phyloP scores from a whole-genome alignment of 2,329 filamentous ascomycete species.

The Hansfordia pulvinata region DNA sequence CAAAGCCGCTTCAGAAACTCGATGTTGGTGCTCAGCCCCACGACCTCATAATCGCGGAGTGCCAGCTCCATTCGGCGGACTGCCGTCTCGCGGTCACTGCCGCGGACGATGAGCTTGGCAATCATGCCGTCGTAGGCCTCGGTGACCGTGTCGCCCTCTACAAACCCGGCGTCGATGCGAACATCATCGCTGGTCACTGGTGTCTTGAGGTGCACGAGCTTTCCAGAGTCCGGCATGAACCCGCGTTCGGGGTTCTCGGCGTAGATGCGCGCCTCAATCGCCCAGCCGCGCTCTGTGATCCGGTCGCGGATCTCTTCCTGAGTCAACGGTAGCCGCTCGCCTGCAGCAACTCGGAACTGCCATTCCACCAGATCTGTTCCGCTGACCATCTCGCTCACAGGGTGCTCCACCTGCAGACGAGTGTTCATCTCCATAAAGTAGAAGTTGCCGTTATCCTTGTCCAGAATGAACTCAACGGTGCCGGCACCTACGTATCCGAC shows the following conservation, averaged over 20 bases:
- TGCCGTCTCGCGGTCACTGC: conserved; percentile 62
- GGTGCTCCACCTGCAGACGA: conserved; percentile 89
- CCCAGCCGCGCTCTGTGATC: conserved; percentile 67
- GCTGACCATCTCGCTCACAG: conserved; percentile 65
- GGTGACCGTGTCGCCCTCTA: conserved; percentile 81
- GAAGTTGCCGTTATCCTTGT: conserved; percentile 68
- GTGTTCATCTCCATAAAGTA: conserved; percentile 81
- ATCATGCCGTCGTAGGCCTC: conserved; percentile 99
- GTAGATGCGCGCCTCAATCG: conserved; percentile 93
- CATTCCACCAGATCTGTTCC: conserved; percentile 75
- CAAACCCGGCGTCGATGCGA: conserved; percentile 86
- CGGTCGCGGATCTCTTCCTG: conserved; percentile 55
- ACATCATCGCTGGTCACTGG: conserved; percentile 58
- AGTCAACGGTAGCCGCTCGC: conserved; percentile 40
- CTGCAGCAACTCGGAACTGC: conserved; percentile 69
- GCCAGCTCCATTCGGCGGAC: conserved; percentile 72
- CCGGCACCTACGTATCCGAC: conserved; percentile 83
- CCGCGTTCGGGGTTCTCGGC: conserved; percentile 86
- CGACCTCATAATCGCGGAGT: conserved; percentile 80
- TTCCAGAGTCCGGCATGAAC: conserved; percentile 89
- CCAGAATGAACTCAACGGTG: conserved; percentile 83
- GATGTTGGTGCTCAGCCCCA: conserved; percentile 87
- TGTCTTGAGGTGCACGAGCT: conserved; percentile 68
- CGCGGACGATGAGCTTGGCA: conserved; percentile 88
- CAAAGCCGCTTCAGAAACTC: conserved; percentile 90